Percentiles rank a stretch among this genome's conserved stretches.
These are phyloP conservation scores for Pholiota molesta DNA, from an alignment of 768 basidiomycete genomes.

Conservation along the genomic window DNA sequence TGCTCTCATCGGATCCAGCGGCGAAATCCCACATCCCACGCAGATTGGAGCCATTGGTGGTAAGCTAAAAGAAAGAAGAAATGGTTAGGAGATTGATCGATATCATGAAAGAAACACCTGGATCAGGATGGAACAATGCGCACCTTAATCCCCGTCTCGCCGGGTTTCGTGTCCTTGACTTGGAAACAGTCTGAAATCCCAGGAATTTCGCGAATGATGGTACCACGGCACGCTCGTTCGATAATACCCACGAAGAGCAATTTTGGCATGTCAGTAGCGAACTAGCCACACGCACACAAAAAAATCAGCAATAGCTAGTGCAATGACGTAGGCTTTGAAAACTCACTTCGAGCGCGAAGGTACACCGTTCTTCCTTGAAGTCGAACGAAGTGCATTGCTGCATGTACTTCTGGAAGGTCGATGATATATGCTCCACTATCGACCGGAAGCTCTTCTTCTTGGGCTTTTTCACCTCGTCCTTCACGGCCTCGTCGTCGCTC, in stretches of 20 bases:
- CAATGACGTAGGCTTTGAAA: neutral
- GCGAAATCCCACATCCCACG: conserved; percentile 84
- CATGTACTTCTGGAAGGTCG: conserved; percentile 59
- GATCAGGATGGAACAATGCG: conserved; percentile 11
- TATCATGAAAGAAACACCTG: conserved; percentile 3
- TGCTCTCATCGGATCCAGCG: conserved; percentile 50
- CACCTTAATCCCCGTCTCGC: conserved; percentile 53
- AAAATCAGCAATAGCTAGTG: conserved; percentile 4
- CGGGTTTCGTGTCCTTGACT: conserved; percentile 58
- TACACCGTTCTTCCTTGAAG: conserved; percentile 68
- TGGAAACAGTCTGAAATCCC: conserved; percentile 89
- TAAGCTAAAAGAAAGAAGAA: conserved; percentile 46
- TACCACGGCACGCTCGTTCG: conserved; percentile 82
- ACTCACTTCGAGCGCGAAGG: conserved; percentile 83
- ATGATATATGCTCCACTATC: conserved; percentile 45
- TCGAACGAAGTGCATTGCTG: conserved; percentile 72
- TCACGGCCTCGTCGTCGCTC: conserved; percentile 46
- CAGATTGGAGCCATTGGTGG: conserved; percentile 94
- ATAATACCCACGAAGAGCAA: conserved; percentile 92
- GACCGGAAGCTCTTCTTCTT: conserved; percentile 38
- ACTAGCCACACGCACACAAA: conserved; percentile 48
- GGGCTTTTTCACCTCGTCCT: conserved; percentile 29
- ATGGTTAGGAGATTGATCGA: neutral
- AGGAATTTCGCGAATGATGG: conserved; percentile 88
- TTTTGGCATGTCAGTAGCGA: conserved; percentile 87